phyloP scores from a whole-genome alignment of 306 rosid genomes.

The Fagus crenata region DNA sequence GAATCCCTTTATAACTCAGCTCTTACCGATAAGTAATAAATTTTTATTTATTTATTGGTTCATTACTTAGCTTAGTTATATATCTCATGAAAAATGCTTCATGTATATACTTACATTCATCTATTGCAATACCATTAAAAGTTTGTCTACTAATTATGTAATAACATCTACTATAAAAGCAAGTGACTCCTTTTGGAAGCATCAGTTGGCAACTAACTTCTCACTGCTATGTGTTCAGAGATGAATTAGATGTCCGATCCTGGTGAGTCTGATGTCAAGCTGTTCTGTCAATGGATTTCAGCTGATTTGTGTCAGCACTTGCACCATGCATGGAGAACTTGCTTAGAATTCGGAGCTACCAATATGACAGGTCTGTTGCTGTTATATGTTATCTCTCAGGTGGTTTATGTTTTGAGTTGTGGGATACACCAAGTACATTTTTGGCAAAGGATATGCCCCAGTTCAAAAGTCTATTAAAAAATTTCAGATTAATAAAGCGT shows the following conservation, averaged over 20 bases:
- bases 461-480: too few species aligned
- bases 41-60: background rate
- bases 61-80: background rate
- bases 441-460: background rate
- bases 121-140: background rate
- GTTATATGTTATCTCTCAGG: background rate
- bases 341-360: background rate
- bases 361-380: background rate
- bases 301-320: background rate
- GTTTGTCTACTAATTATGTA: background rate
- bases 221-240: background rate
- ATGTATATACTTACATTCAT: background rate
- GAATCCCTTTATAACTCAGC: slow-evolving; percentile 23
- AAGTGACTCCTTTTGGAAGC: background rate
- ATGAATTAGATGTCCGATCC: slow-evolving; percentile 1
- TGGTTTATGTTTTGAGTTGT: background rate
- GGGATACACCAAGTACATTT: slow-evolving; percentile 1
- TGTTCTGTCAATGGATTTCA: background rate
- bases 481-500: too few species aligned
- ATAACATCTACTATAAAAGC: background rate
- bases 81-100: background rate
- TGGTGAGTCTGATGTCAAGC: background rate
- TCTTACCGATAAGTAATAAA: background rate
- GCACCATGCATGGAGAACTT: background rate
- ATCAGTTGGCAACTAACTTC: background rate